Percentiles rank a stretch among this genome's conserved stretches.
Evolutionary conservation across 202 grass and related monocot species (phyloP).

Genomic region (Setaria italica): DNA sequence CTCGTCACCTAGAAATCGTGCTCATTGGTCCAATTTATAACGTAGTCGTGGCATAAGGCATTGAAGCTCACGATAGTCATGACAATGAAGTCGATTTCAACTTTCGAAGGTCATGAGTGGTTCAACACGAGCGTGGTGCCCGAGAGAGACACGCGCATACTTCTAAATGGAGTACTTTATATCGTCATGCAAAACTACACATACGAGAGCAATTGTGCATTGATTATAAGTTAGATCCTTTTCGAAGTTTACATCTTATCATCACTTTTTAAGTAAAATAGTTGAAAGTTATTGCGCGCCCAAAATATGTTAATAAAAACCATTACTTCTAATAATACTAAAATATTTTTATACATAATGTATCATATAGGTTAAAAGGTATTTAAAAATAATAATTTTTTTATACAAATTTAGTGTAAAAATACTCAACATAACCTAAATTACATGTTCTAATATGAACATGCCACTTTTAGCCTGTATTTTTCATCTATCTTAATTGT

Average conservation of each 20-base stretch:
- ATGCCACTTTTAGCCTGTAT: not conserved
- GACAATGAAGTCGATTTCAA: not conserved
- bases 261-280: not conserved
- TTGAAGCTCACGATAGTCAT: not conserved
- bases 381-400: not conserved
- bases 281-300: not conserved
- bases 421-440: not conserved
- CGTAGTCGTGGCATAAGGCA: not conserved
- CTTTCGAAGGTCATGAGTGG: not conserved
- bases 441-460: not conserved
- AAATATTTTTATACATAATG: not conserved
- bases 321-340: not conserved
- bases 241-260: not conserved
- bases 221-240: not conserved
- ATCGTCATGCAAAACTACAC: not conserved
- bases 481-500: not conserved
- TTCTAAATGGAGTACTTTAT: not conserved
- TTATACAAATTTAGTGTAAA: not conserved
- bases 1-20: not conserved
- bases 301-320: not conserved
- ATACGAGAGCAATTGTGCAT: not conserved
- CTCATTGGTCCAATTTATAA: not conserved
- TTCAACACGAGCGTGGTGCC: not conserved
- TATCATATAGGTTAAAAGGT: not conserved
- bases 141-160: no score